These are phyloP conservation scores for Fusarium musae DNA, from an alignment of 2,329 filamentous ascomycete genomes.

Conservation along the genomic window DNA sequence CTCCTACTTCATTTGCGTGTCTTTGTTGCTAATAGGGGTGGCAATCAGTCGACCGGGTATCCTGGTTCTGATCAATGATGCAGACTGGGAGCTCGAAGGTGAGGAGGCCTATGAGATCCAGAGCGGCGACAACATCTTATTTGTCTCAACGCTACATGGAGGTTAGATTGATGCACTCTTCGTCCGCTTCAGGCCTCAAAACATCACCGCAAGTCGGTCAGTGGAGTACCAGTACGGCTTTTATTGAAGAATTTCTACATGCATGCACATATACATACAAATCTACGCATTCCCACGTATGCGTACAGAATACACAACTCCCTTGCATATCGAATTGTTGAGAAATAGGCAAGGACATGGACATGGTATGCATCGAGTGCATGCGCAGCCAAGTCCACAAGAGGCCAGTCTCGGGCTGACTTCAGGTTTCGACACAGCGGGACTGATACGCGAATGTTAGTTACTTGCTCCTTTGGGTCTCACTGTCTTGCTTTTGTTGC, in stretches of 20 bases:
- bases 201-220: conserved; percentile 10
- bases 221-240: conserved; percentile 17
- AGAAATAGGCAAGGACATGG: conserved; percentile 6
- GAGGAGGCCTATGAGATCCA: conserved; percentile 91
- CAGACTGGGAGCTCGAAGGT: conserved; percentile 97
- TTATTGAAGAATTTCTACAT: conserved; percentile 33
- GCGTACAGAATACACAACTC: conserved; percentile 15
- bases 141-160: conserved; percentile 96
- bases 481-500: conserved; percentile 15
- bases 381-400: conserved; percentile 24
- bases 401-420: conserved; percentile 30
- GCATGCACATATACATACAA: conserved; percentile 12
- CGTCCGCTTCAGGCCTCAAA: conserved; percentile 7
- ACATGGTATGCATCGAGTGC: conserved; percentile 23
- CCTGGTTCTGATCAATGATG: conserved; percentile 95
- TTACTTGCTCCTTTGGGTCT: conserved; percentile 4
- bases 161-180: conserved; percentile 64
- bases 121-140: conserved; percentile 86
- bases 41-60: conserved; percentile 85
- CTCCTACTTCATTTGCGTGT: conserved; percentile 11
- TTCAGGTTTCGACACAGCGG: conserved; percentile 19
- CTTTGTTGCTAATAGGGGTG: conserved; percentile 42
- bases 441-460: conserved; percentile 22
- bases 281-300: conserved; percentile 13
- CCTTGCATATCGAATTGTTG: conserved; percentile 41